Conservation (phyloP, 2,329 filamentous ascomycete genomes). For the Stemphylium vesicarium region DNA sequence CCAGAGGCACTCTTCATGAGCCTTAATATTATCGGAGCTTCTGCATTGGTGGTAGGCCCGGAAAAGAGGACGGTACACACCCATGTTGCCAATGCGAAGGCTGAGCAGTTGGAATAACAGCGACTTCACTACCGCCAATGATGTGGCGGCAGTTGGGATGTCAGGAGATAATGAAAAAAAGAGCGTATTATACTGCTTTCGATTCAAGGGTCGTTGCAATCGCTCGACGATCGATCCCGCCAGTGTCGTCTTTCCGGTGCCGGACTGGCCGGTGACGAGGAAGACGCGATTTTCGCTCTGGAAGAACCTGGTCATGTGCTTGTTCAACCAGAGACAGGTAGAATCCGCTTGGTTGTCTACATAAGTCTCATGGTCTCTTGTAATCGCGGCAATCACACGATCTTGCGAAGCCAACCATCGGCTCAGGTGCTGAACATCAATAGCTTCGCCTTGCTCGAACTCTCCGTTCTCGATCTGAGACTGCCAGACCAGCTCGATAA, state of each 20-base stretch:
- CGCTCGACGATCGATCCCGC: constrained; percentile 60
- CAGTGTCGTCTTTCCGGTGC: constrained; percentile 60
- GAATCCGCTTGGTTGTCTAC: constrained; percentile 56
- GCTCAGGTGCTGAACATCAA: constrained; percentile 43
- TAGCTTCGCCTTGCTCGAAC: constrained; percentile 31
- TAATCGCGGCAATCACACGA: constrained; percentile 54
- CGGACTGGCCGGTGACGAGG: constrained; percentile 55
- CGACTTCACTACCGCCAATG: constrained; percentile 54
- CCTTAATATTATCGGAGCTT: constrained; percentile 37
- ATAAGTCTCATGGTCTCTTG: constrained; percentile 51
- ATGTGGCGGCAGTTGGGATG: constrained; percentile 49
- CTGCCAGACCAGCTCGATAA: constrained; percentile 48
- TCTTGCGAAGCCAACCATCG: constrained; percentile 57
- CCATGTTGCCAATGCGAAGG: constrained; percentile 53
- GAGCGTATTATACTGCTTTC: constrained; percentile 56
- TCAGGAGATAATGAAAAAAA: constrained; percentile 56
- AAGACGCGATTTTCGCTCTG: constrained; percentile 55
- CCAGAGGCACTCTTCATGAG: constrained; percentile 42
- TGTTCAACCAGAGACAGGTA: constrained; percentile 63
- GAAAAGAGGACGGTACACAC: constrained; percentile 35
- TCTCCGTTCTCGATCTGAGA: constrained; percentile 44
- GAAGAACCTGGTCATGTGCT: constrained; percentile 56
- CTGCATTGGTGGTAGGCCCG: constrained; percentile 32
- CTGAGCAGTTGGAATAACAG: constrained; percentile 57
- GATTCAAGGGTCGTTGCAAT: constrained; percentile 56